These are phyloP conservation scores for Asterochloris sp. DNA, from an alignment of 139 green algal genomes.

Conservation along the genomic window DNA sequence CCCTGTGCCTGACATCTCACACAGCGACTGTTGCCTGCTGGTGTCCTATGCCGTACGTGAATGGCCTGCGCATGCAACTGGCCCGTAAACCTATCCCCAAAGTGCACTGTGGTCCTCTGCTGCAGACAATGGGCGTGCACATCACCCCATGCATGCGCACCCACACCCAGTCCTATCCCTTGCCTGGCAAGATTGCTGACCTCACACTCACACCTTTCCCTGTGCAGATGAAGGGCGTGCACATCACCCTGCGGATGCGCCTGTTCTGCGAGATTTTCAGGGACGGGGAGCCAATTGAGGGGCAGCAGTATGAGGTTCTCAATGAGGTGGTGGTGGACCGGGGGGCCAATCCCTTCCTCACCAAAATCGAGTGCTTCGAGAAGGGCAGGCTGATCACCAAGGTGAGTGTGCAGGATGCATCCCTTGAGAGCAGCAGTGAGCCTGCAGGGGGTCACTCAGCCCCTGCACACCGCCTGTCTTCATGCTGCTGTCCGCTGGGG, in stretches of 20 bases:
- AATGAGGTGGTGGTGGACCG: constrained; percentile 97
- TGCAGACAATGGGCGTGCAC: background rate
- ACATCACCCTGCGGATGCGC: constrained; percentile 96
- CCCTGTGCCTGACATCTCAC: too few relatives aligned
- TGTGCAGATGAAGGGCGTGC: constrained; percentile 64
- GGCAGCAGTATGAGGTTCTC: constrained; percentile 65
- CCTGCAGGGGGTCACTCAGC: too few relatives aligned
- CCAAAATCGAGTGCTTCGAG: constrained; percentile 92
- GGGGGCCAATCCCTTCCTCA: constrained; percentile 83
- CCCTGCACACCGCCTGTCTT: too few relatives aligned
- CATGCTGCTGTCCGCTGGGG: too few relatives aligned
- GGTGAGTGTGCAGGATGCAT: constrained; percentile 30
- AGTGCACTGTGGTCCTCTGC: too few relatives aligned
- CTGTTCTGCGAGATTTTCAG: constrained; percentile 79
- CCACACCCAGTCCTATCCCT: too few relatives aligned
- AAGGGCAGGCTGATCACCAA: constrained; percentile 77
- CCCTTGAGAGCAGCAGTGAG: too few relatives aligned
- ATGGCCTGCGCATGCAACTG: too few relatives aligned
- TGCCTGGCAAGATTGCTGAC: background rate
- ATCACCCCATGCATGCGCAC: background rate
- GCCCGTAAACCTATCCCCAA: too few relatives aligned
- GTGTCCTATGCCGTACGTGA: too few relatives aligned
- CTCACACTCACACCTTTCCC: too few relatives aligned
- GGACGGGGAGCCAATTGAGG: background rate
- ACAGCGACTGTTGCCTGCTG: too few relatives aligned